Evolutionary conservation across 805 yeast species (phyloP), one percentile per base, ranked within the genome.

Genomic region (Debaryomyces maramus): DNA sequence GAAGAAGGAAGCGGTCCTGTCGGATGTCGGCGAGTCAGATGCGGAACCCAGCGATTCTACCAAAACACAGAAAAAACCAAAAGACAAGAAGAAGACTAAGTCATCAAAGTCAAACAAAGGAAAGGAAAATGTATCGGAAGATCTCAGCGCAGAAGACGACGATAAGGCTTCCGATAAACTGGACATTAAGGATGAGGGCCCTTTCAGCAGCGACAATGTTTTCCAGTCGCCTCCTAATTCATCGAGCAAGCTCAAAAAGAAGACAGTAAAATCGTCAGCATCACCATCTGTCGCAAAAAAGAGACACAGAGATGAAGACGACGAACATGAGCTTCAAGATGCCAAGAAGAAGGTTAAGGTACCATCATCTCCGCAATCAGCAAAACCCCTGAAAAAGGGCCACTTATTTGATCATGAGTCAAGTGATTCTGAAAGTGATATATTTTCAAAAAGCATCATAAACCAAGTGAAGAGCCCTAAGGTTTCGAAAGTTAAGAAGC

Each of bases 191-290:
- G 40, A 38, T 20, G 26, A 34, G 18, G 36, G 40, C 34, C 40
- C 52, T 16, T 63, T 68, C 44, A 51, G 65, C 1, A 48, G 50
- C 18, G 67, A 63, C 7, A 65, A 67, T 43, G 58, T 65, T 3
- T 67, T 66, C 47, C 73, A 68, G 43, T 60, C 66, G 1, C 58
- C 65, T 32, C 24, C 34, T 27, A 35, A 31, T 14, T 26, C 46
- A 4, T 18, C 22, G 11, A 36, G 30, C 14, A 22, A 17, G 23
- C 21, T 31, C 1, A 31, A 24, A 3, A 31, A 13, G 21, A 28
- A 36, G n/a, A n/a, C 20, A 6, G 16, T 15, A 6, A n/a, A n/a
- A 15, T n/a, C 11, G 11, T 32, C 34, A 3, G n/a, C 24, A 6
- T 13, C 34, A 10, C n/a, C 28, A 11, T 29, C 32, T 10, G 6